A percentile compares a stretch with the other conserved stretches of the same genome.
These are phyloP conservation scores for Skeletonema grethae DNA, from an alignment of 108 stramenopile genomes.

Conservation along the genomic window DNA sequence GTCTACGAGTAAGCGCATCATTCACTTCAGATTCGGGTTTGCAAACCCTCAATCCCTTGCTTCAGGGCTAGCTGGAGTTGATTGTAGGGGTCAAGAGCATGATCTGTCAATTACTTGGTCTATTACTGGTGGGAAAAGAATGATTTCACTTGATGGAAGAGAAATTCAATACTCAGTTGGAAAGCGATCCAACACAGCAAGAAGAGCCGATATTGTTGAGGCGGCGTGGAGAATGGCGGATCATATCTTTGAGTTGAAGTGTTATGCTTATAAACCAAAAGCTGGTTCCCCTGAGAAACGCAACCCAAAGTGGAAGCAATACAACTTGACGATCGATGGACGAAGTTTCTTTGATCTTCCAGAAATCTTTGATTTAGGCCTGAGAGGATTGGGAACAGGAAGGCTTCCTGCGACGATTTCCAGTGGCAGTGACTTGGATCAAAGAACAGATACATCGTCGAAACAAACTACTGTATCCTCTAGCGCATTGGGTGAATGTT, in stretches of 20 bases:
- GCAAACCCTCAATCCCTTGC: slow-evolving; percentile 58
- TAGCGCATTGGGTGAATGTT: not conserved
- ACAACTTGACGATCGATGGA: slow-evolving; percentile 78
- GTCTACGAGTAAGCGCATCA: slow-evolving; percentile 70
- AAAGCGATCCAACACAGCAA: slow-evolving; percentile 37
- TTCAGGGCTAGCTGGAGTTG: slow-evolving; percentile 53
- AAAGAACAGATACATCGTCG: not conserved
- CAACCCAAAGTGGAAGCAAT: slow-evolving; percentile 49
- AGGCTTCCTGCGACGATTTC: not conserved
- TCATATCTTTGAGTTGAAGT: slow-evolving; percentile 53
- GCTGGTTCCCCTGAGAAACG: slow-evolving; percentile 29
- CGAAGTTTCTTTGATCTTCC: slow-evolving; percentile 77
- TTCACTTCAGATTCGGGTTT: slow-evolving; percentile 84
- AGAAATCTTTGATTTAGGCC: slow-evolving; percentile 76
- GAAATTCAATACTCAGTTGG: slow-evolving; percentile 72
- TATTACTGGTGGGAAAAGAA: slow-evolving; percentile 75
- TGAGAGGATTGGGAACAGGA: slow-evolving; percentile 24
- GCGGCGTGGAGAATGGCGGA: slow-evolving; percentile 58
- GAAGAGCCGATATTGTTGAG: slow-evolving; percentile 58
- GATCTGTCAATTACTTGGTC: slow-evolving; percentile 80
- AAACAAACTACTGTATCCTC: not conserved
- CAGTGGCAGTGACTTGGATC: not conserved
- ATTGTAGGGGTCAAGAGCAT: slow-evolving; percentile 87
- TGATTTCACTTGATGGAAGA: slow-evolving; percentile 61
- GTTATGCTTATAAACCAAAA: slow-evolving; percentile 59